Percentiles rank a stretch among this genome's conserved stretches.
Evolutionary conservation across 257 asterid genomes (phyloP).

Genomic region (Solanum phureja): DNA sequence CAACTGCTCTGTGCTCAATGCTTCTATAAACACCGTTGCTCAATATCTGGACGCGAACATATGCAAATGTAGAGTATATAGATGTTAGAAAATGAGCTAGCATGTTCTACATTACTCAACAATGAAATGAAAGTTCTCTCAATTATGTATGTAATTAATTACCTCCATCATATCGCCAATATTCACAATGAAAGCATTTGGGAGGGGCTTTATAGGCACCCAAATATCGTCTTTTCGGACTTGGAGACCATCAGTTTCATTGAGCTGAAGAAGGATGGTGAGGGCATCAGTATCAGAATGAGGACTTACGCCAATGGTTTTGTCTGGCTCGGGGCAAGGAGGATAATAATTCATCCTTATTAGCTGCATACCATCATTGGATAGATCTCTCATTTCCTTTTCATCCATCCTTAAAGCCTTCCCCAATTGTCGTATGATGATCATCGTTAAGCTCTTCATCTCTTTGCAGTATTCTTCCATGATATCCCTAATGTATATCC

Average conservation of each 20-base stretch:
- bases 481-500: slow-evolving; percentile 13
- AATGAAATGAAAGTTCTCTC: background rate
- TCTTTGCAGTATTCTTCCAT: slow-evolving; percentile 24
- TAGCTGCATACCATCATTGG: slow-evolving; percentile 30
- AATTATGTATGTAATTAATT: background rate
- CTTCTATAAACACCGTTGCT: slow-evolving; percentile 40
- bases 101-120: background rate
- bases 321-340: slow-evolving; percentile 43
- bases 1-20: slow-evolving; percentile 47
- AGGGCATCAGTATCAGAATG: slow-evolving; percentile 51
- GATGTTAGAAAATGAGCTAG: background rate
- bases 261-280: slow-evolving; percentile 45
- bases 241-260: slow-evolving; percentile 41
- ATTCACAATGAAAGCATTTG: slow-evolving; percentile 36
- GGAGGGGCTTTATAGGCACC: slow-evolving; percentile 34
- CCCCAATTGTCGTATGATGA: slow-evolving; percentile 23
- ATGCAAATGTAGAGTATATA: background rate
- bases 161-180: slow-evolving; percentile 55
- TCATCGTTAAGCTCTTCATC: slow-evolving; percentile 18
- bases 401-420: slow-evolving; percentile 31
- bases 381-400: slow-evolving; percentile 18
- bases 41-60: slow-evolving; percentile 20
- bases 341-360: slow-evolving; percentile 51
- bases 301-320: slow-evolving; percentile 30
- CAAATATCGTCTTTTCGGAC: slow-evolving; percentile 32